A percentile compares a stretch with the other conserved stretches of the same genome.
phyloP scores from a whole-genome alignment of 306 rosid species.

The Glycyrrhiza uralensis region DNA sequence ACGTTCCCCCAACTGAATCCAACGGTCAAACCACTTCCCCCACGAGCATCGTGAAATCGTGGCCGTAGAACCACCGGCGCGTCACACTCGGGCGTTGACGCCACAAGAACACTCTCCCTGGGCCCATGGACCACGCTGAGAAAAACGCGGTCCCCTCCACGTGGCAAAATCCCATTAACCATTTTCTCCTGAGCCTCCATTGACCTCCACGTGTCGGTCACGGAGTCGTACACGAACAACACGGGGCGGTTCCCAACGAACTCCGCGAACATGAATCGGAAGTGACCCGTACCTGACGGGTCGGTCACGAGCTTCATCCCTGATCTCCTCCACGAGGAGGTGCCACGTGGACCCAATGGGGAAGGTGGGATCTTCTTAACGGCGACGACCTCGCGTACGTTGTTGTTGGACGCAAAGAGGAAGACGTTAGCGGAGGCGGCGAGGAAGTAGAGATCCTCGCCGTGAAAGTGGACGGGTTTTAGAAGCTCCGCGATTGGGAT shows the following conservation, averaged over 20 bases:
- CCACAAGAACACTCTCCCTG: slow-evolving; percentile 42
- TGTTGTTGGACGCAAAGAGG: slow-evolving; percentile 52
- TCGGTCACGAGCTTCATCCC: slow-evolving; percentile 53
- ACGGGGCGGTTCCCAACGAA: slow-evolving; percentile 40
- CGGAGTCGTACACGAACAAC: slow-evolving; percentile 46
- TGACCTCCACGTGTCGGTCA: slow-evolving; percentile 42
- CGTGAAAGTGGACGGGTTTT: slow-evolving; percentile 40
- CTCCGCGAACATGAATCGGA: slow-evolving; percentile 54
- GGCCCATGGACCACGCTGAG: slow-evolving; percentile 39
- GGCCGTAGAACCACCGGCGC: slow-evolving; percentile 42
- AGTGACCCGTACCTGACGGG: slow-evolving; percentile 33
- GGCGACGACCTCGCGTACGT: slow-evolving; percentile 45
- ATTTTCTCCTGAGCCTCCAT: slow-evolving; percentile 22
- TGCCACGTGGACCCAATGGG: slow-evolving; percentile 66
- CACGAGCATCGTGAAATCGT: slow-evolving; percentile 7
- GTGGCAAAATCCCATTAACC: not conserved
- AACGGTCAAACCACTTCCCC: slow-evolving; percentile 22
- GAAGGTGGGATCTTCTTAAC: slow-evolving; percentile 57
- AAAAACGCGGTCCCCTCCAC: slow-evolving; percentile 26
- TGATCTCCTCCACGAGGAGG: slow-evolving; percentile 61
- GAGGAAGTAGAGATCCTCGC: slow-evolving; percentile 54
- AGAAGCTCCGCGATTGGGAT: slow-evolving; percentile 46
- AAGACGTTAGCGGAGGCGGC: slow-evolving; percentile 50
- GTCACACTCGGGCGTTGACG: not conserved
- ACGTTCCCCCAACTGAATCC: slow-evolving; percentile 52